These are phyloP conservation scores for Capillidium heterosporum DNA, from an alignment of 371 early-diverging fungal genomes.

Conservation along the genomic window DNA sequence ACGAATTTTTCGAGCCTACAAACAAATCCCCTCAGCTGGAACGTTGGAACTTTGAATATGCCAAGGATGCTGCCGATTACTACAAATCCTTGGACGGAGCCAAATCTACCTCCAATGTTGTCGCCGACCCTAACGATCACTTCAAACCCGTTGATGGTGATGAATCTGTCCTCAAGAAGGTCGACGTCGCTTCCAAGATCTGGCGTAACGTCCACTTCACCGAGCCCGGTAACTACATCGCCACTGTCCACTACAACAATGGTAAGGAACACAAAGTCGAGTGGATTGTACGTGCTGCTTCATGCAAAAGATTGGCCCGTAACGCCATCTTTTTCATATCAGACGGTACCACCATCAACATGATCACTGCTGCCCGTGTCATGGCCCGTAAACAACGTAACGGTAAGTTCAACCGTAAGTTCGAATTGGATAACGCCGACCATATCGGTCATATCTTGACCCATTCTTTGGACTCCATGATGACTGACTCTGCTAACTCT, in stretches of 20 bases:
- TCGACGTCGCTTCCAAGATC: constrained; percentile 31
- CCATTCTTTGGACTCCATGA: constrained; percentile 45
- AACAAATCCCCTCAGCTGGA: constrained; percentile 17
- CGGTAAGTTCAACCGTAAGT: constrained; percentile 32
- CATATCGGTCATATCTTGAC: constrained; percentile 45
- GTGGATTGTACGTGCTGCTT: constrained; percentile 27
- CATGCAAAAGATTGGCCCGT: constrained; percentile 40
- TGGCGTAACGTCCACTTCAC: constrained; percentile 33
- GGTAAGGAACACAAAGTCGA: constrained; percentile 19
- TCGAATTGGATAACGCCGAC: constrained; percentile 40
- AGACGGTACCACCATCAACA: constrained; percentile 45
- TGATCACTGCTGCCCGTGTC: constrained; percentile 38
- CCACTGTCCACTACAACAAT: constrained; percentile 14
- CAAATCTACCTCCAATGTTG: constrained; percentile 31
- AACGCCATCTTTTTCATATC: constrained; percentile 53
- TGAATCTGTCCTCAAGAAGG: constrained; percentile 14
- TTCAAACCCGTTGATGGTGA: constrained; percentile 26
- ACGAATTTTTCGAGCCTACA: constrained; percentile 22
- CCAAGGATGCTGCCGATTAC: constrained; percentile 27
- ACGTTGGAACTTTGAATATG: constrained; percentile 31
- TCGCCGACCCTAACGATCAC: constrained; percentile 41
- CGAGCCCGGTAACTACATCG: constrained; percentile 31
- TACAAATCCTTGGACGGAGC: constrained; percentile 14
- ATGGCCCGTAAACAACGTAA: constrained; percentile 28
- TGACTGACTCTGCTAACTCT: constrained; percentile 62